Base-by-base conservation (phyloP, 345 rosid species). In the Abelmoschus esculentus region DNA sequence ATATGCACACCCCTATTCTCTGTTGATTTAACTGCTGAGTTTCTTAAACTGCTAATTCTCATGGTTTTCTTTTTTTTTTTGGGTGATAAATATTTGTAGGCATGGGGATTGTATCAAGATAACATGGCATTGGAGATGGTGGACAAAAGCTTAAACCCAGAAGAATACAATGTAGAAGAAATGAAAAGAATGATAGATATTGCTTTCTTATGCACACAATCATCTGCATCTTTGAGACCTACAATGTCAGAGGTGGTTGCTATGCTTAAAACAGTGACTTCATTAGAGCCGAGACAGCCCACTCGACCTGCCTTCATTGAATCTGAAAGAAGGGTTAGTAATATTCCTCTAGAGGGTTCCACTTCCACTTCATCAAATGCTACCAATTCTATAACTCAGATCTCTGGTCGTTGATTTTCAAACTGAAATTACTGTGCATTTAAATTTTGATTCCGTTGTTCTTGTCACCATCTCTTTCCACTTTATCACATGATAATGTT, bases 201-300 rank as follows among this genome's bases (percentile, higher is more conserved):
- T 32, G 85, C 80, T 10, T 52, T 82, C 22, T 50, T 72, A 72
- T 82, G 85, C 72, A 82, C 78, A 8, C 85, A 79, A 40, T 61
- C 82, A 2, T 61, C 82, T 7, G 76, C 77, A 3, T 6, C 73
- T 18, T 17, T 61, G 17, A 64, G 82, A 64, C 82, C 82, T 7
- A 60, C 80, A 3, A 79, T 82, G 85, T 78, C 85, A 2, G 82
- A 81, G 54, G 74, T 74, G 3, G 80, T 76, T 26, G 77, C 74
- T 11, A 3, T 78, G 68, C 74, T 78, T 18, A 79, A 62, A 74
- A 74, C 71, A 7, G 42, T 56, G 63, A 73, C 66, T 10, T 60
- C 76, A 10, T 12, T 50, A 9, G 67, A 69, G 50, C 73, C 42
- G 11, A 38, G 42, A 42, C 73, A 73, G 3, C 80, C 75, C 22